Base-by-base conservation (phyloP, 305 asterid genomes). In the Solanum chacoense region DNA sequence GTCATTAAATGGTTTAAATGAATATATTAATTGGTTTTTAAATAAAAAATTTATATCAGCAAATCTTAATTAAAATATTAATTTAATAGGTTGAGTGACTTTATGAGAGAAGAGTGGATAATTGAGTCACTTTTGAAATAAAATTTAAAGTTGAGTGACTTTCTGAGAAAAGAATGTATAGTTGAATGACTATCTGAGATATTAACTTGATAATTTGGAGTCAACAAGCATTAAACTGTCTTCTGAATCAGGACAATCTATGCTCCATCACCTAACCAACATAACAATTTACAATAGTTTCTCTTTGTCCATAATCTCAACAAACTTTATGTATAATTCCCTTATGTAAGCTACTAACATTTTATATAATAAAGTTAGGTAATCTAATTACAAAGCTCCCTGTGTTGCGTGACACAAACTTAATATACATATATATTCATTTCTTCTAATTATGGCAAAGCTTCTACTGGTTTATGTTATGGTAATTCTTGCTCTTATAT, bases 161-260 rank as follows among this genome's bases (percentile, higher is more conserved):
- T 16, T 50, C 22, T 50, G 22, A 16, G 63, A 16, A 0, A 50
- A 50, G 0, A 50, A 16, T 45, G 20, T 1, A 50, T 50, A 50
- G 4, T 16, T 50, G 2, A 50, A 9, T 2, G 9, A 50, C n/a
- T n/a, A 16, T 16, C 0, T 50, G 9, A 50, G n/a, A 50, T 50
- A 50, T 45, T 45, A 14, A 45, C 1, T 45, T 1, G 6, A 42
- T 42, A 12, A 45, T 32, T 89, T 85, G 85, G 90, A 86, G 90
- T 86, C 79, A 89, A 88, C 55, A 83, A 89, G 90, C 36, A 93
- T 90, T 95, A 90, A 95, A 91, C 95, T 90, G 73, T 94, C 93
- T 65, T 90, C 94, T 94, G 88, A 90, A 88, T 86, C 72, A 55
- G 91, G 35, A 67, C 37, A 89, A 84, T 65, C 37, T 29, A 38